Evolutionary conservation across 2,329 filamentous ascomycete genomes (phyloP), one percentile per base, ranked within the genome.

Genomic region (Pestalotiopsis sp.): DNA sequence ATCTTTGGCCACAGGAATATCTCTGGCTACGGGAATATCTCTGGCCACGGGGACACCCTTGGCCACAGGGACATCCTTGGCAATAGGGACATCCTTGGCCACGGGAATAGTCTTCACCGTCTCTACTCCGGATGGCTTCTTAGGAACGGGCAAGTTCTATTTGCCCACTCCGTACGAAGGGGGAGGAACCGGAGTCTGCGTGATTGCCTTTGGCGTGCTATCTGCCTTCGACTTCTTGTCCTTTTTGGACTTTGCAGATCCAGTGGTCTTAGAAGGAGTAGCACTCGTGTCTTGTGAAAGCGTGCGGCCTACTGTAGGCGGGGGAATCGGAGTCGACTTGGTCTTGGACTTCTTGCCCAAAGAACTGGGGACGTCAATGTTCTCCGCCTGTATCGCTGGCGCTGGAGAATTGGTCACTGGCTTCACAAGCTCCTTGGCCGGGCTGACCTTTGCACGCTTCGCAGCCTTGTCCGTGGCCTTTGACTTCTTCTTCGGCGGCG

Each of bases 401-500:
- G 59, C 59, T 4, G 59, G 31, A 20, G 59, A 36, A 36, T 36
- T 62, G 12, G 59, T 39, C 27, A 17, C 38, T 14, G 59, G 31
- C 59, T 62, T 39, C 9, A 39, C 59, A 20, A 62, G 68, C 23
- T 36, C 80, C 81, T 72, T 82, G 79, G 75, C 82, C 81, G 25
- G 82, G 76, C 75, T 84, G 20, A 52, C 85, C 70, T 80, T 78
- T n/a, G 77, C 74, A 4, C 78, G 78, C 7, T 77, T 78, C 56
- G 75, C 72, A 66, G 70, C 76, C 71, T 83, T 67, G 45, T 63
- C 61, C 25, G 62, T 9, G 6, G 56, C 20, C 58, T 70, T 36
- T 65, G 56, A 41, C 38, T 39, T 57, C 67, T 69, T 25, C 79
- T 74, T 80, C 1, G 77, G 59, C 69, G 77, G 77, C 23, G 72